Conservation (phyloP, 257 asterid genomes). For the Paraleonurus japonicus region DNA sequence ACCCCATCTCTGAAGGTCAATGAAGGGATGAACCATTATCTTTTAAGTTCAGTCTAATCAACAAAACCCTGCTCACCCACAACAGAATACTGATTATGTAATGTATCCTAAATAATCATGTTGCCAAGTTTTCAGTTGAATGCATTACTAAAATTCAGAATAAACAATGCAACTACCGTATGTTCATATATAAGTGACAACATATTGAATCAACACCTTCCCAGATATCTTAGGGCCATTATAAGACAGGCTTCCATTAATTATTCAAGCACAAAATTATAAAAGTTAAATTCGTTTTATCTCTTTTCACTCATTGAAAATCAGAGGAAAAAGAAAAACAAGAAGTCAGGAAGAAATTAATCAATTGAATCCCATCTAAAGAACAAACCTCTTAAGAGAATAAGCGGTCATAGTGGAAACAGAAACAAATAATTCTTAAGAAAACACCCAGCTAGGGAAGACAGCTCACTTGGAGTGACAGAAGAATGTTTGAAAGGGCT, state of each 20-base stretch:
- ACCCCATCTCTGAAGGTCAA: neutral
- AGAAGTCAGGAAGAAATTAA: neutral
- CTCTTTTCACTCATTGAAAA: neutral
- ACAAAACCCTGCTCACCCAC: neutral
- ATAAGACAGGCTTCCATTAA: neutral
- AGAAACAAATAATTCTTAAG: neutral
- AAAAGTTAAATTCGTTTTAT: neutral
- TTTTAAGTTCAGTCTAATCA: neutral
- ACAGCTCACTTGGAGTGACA: conserved; percentile 73
- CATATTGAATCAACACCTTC: neutral
- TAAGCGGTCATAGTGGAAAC: neutral
- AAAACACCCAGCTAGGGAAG: conserved; percentile 12
- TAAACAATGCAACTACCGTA: neutral
- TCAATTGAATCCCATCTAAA: neutral
- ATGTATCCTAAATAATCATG: neutral
- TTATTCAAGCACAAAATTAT: neutral
- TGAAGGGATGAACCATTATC: conserved; percentile 5
- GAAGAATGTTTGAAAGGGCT: conserved; percentile 88
- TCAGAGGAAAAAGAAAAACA: neutral
- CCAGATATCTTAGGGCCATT: neutral
- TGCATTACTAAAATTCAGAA: neutral
- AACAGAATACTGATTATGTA: neutral
- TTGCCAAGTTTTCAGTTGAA: neutral
- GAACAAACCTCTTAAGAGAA: neutral
- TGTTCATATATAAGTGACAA: neutral